Conservation (phyloP, 1,284 basidiomycete genomes). For the Ustilago trichophora region DNA sequence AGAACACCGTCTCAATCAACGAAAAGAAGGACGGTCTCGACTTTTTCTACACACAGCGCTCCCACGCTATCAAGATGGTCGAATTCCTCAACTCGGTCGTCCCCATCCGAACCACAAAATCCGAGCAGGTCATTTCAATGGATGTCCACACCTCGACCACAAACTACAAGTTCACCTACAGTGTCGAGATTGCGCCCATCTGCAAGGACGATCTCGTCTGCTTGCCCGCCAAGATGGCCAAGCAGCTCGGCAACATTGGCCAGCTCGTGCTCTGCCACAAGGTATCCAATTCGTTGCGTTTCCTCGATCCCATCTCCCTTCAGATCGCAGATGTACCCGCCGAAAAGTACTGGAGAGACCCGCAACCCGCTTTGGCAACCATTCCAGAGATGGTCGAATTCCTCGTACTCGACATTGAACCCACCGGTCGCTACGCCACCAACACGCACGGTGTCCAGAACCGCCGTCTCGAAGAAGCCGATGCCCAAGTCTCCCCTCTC, state of each 20-base stretch:
- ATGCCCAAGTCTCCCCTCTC: slow-evolving; percentile 90
- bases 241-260: slow-evolving; percentile 83
- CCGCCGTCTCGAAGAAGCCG: slow-evolving; percentile 71
- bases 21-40: slow-evolving; percentile 95
- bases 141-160: slow-evolving; percentile 92
- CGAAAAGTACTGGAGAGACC: slow-evolving; percentile 87
- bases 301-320: slow-evolving; percentile 88
- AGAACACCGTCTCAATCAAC: slow-evolving; percentile 90
- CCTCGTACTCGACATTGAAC: slow-evolving; percentile 92
- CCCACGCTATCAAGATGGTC: slow-evolving; percentile 95
- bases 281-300: slow-evolving; percentile 88
- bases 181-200: slow-evolving; percentile 93
- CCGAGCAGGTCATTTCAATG: slow-evolving; percentile 89
- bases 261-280: slow-evolving; percentile 88
- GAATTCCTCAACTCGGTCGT: slow-evolving; percentile 90
- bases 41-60: slow-evolving; percentile 91
- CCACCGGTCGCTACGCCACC: slow-evolving; percentile 61
- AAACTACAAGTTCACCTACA: slow-evolving; percentile 98
- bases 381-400: slow-evolving; percentile 91
- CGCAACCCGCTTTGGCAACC: slow-evolving; percentile 83
- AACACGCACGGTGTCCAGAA: slow-evolving; percentile 50
- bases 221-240: slow-evolving; percentile 83
- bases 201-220: slow-evolving; percentile 98
- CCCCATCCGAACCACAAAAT: slow-evolving; percentile 85
- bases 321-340: slow-evolving; percentile 82